Evolutionary conservation across 306 rosid species (phyloP).

Genomic region (Prunus davidiana): DNA sequence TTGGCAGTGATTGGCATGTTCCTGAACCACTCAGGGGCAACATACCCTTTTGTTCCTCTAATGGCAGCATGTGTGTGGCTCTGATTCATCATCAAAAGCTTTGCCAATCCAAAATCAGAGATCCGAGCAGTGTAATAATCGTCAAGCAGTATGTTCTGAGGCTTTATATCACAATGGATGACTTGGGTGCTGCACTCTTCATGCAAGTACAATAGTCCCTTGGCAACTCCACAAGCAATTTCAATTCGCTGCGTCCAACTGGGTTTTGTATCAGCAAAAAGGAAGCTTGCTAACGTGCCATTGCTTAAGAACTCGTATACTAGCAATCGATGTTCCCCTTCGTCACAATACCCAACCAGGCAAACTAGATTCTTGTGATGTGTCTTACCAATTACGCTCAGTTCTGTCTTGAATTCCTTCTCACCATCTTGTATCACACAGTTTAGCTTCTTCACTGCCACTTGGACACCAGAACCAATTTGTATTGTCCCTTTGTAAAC

Average conservation of each 20-base stretch:
- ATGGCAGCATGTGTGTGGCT: constrained; percentile 20
- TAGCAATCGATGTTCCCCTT: constrained; percentile 11
- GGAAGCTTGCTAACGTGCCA: constrained; percentile 16
- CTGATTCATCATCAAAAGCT: constrained; percentile 25
- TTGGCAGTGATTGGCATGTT: constrained; percentile 19
- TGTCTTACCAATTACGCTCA: constrained; percentile 18
- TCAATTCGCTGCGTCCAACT: constrained; percentile 13
- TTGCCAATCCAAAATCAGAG: constrained; percentile 35
- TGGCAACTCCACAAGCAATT: constrained; percentile 12
- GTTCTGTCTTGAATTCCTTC: constrained; percentile 33
- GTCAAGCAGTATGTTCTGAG: constrained; percentile 34
- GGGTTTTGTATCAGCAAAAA: constrained; percentile 18
- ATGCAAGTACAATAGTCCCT: constrained; percentile 27
- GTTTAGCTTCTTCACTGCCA: constrained; percentile 36
- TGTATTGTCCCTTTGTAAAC: constrained; percentile 11
- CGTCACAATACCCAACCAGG: constrained; percentile 22
- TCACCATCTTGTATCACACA: constrained; percentile 19
- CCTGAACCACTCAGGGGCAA: constrained; percentile 41
- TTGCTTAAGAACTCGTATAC: constrained; percentile 17
- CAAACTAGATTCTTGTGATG: constrained; percentile 34
- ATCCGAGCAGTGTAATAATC: background rate
- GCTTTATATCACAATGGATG: constrained; percentile 32
- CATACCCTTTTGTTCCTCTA: constrained; percentile 38
- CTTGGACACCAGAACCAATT: background rate
- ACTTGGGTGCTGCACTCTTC: constrained; percentile 28